phyloP scores from a whole-genome alignment of 805 yeast genomes.

The Cyberlindnera amylophila region DNA sequence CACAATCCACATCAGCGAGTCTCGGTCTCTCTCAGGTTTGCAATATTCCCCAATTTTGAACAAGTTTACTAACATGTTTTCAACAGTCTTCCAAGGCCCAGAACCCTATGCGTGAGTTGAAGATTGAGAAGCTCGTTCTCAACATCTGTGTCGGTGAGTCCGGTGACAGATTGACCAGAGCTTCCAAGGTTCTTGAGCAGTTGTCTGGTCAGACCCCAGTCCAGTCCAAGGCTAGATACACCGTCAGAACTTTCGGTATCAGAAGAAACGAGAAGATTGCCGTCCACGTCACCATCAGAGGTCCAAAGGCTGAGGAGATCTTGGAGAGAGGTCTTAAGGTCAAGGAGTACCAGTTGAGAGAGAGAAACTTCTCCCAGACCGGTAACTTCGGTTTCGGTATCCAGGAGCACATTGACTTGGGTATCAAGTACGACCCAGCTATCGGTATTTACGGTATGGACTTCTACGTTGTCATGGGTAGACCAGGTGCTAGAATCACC shows the following conservation, averaged over 20 bases:
- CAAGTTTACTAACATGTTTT: too few species aligned
- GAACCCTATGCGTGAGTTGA: slow-evolving; percentile 98
- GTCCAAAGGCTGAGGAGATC: slow-evolving; percentile 99
- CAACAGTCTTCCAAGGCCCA: slow-evolving; percentile 55
- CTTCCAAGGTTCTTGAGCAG: slow-evolving; percentile 99
- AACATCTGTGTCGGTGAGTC: slow-evolving; percentile 99
- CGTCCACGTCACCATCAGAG: slow-evolving; percentile 98
- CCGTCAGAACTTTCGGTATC: slow-evolving; percentile 99
- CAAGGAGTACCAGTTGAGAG: slow-evolving; percentile 96
- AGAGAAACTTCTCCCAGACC: slow-evolving; percentile 94
- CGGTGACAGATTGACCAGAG: slow-evolving; percentile 99
- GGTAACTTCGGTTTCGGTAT: slow-evolving; percentile 99
- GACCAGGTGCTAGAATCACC: slow-evolving; percentile 98
- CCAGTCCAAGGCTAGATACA: slow-evolving; percentile 99
- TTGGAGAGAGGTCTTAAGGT: slow-evolving; percentile 99
- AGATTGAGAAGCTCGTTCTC: slow-evolving; percentile 98
- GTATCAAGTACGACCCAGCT: slow-evolving; percentile 99
- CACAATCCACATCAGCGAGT: too few species aligned
- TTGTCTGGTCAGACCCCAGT: slow-evolving; percentile 99
- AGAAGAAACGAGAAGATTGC: slow-evolving; percentile 99
- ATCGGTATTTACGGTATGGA: slow-evolving; percentile 99
- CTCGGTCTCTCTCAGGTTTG: neutral
- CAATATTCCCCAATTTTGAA: neutral
- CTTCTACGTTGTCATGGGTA: slow-evolving; percentile 98
- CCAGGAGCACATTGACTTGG: slow-evolving; percentile 98